Evolutionary conservation across 495 filamentous ascomycete species (phyloP).

Genomic region (Barbatosphaeria neglecta): DNA sequence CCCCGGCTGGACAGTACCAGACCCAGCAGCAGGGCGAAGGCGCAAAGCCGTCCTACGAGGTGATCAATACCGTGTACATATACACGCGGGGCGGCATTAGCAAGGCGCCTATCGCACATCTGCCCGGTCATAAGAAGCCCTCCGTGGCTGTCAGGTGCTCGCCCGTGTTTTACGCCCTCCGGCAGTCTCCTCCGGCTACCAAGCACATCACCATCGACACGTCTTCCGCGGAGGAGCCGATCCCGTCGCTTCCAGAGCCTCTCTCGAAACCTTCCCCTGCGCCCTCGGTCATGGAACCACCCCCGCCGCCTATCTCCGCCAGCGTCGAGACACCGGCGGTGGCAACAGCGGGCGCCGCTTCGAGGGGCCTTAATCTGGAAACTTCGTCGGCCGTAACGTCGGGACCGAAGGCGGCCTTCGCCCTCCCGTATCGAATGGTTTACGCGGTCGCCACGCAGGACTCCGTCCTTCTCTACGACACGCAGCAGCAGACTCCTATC

Average conservation of each 20-base stretch:
- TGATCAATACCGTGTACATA: slow-evolving; percentile 96
- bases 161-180: slow-evolving; percentile 73
- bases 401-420: slow-evolving; percentile 60
- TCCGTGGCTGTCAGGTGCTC: slow-evolving; percentile 95
- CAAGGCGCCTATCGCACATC: slow-evolving; percentile 92
- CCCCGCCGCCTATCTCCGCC: slow-evolving; percentile 47
- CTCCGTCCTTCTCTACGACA: slow-evolving; percentile 92
- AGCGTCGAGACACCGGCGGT: slow-evolving; percentile 14
- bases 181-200: slow-evolving; percentile 54
- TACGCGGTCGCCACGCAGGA: slow-evolving; percentile 98
- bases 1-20: slow-evolving; percentile 92
- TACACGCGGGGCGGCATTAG: slow-evolving; percentile 95
- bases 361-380: slow-evolving; percentile 41
- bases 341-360: slow-evolving; percentile 25
- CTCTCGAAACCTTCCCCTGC: slow-evolving; percentile 46
- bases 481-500: slow-evolving; percentile 86
- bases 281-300: slow-evolving; percentile 73
- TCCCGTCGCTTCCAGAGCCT: slow-evolving; percentile 73
- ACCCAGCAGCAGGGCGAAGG: slow-evolving; percentile 61
- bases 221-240: slow-evolving; percentile 72
- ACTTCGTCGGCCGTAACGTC: slow-evolving; percentile 31
- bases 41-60: slow-evolving; percentile 63
- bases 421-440: slow-evolving; percentile 81
- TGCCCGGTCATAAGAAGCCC: slow-evolving; percentile 96
- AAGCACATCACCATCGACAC: slow-evolving; percentile 92